These are phyloP conservation scores for Macrolepiota albuminosa DNA, from an alignment of 768 basidiomycete species.

Conservation along the genomic window DNA sequence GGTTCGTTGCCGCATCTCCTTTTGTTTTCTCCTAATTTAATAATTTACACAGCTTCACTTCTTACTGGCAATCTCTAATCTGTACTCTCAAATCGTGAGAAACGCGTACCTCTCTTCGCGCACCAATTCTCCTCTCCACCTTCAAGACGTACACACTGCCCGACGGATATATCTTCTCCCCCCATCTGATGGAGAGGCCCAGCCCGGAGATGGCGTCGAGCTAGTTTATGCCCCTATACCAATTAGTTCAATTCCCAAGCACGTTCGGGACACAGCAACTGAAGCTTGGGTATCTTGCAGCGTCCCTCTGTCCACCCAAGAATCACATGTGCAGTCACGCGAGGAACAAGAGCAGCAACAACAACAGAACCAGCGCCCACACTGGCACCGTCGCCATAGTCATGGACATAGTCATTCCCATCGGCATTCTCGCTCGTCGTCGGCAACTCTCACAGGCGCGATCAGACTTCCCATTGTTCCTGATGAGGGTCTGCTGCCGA, in stretches of 20 bases:
- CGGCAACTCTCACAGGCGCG: slow-evolving; percentile 27
- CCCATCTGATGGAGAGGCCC: slow-evolving; percentile 12
- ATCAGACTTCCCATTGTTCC: slow-evolving; percentile 41
- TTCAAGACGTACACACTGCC: slow-evolving; percentile 23
- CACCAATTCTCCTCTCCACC: slow-evolving; percentile 15
- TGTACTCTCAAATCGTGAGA: slow-evolving; percentile 53
- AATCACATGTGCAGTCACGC: slow-evolving; percentile 13
- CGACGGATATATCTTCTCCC: slow-evolving; percentile 68
- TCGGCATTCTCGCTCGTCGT: slow-evolving; percentile 20
- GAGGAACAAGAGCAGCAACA: slow-evolving; percentile 21
- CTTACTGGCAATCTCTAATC: slow-evolving; percentile 65
- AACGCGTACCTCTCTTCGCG: slow-evolving; percentile 16
- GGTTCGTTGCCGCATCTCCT: slow-evolving; percentile 36
- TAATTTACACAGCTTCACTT: slow-evolving; percentile 57
- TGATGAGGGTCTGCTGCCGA: slow-evolving; percentile 41
- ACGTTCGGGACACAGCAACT: slow-evolving; percentile 47
- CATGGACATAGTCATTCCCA: slow-evolving; percentile 18
- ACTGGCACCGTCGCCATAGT: slow-evolving; percentile 27
- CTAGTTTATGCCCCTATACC: slow-evolving; percentile 74
- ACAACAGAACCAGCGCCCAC: slow-evolving; percentile 16
- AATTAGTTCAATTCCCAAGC: slow-evolving; percentile 46
- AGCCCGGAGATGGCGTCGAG: slow-evolving; percentile 21
- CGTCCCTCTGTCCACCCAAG: slow-evolving; percentile 17
- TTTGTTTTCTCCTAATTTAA: slow-evolving; percentile 1
- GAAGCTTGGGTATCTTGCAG: slow-evolving; percentile 60